These are phyloP conservation scores for Teratosphaeria epicoccoides DNA, from an alignment of 2,329 filamentous ascomycete species.

Conservation along the genomic window DNA sequence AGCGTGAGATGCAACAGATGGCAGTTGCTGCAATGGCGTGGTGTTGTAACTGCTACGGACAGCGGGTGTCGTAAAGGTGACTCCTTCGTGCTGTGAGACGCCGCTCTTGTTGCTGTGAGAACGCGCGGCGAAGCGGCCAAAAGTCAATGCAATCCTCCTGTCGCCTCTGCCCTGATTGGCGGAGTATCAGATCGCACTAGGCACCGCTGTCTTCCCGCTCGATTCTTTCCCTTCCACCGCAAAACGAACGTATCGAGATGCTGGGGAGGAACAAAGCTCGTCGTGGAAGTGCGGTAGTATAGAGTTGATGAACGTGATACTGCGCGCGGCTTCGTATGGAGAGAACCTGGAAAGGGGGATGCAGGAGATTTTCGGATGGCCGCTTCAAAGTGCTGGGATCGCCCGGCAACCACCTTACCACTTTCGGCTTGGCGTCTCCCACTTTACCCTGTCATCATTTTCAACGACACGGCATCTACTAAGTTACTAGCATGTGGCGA, in stretches of 20 bases:
- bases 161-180: slow-evolving; percentile 18
- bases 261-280: neutral
- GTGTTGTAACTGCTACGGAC: slow-evolving; percentile 1
- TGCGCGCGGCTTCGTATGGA: neutral
- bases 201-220: neutral
- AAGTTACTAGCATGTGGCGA: no score
- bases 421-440: neutral
- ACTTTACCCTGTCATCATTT: neutral
- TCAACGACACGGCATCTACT: neutral
- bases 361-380: neutral
- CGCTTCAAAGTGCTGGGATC: neutral
- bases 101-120: slow-evolving; percentile 21
- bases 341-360: neutral
- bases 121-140: slow-evolving; percentile 18
- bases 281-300: neutral
- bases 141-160: slow-evolving; percentile 17
- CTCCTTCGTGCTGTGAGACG: slow-evolving; percentile 1
- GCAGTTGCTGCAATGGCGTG: neutral
- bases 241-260: slow-evolving; percentile 2
- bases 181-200: slow-evolving; percentile 6
- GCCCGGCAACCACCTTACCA: neutral
- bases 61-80: slow-evolving; percentile 10
- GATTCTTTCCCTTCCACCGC: neutral
- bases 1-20: slow-evolving; percentile 2
- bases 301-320: no score